Evolutionary conservation across 2,329 filamentous ascomycete genomes (phyloP).

Genomic region (Aspergillus pseudotamarii): DNA sequence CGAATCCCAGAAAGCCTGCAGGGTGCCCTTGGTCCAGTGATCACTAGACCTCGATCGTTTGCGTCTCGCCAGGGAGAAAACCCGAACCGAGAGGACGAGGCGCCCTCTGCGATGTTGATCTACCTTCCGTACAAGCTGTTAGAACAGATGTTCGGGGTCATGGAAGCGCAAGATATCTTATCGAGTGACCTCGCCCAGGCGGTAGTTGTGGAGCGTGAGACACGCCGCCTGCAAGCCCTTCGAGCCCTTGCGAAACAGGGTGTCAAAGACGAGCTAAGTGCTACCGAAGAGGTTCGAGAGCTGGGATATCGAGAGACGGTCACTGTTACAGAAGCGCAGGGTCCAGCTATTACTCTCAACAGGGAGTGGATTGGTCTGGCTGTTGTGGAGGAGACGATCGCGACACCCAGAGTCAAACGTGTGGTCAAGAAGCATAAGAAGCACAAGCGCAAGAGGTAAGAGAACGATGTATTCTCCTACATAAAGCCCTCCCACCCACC

Average conservation of each 20-base stretch:
- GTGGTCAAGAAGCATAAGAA: neutral
- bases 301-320: slow-evolving; percentile 28
- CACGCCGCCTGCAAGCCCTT: slow-evolving; percentile 29
- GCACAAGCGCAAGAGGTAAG: neutral
- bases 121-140: slow-evolving; percentile 31
- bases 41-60: slow-evolving; percentile 24
- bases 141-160: slow-evolving; percentile 20
- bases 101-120: slow-evolving; percentile 32
- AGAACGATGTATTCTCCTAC: neutral
- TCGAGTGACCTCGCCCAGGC: slow-evolving; percentile 18
- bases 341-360: slow-evolving; percentile 6
- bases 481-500: neutral
- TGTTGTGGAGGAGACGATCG: neutral
- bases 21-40: slow-evolving; percentile 10
- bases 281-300: slow-evolving; percentile 14
- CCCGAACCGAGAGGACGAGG: slow-evolving; percentile 18
- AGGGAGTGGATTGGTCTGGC: slow-evolving; percentile 23
- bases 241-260: slow-evolving; percentile 5
- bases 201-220: slow-evolving; percentile 33
- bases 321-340: slow-evolving; percentile 5
- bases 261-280: neutral
- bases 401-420: neutral
- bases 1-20: slow-evolving; percentile 28
- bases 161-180: slow-evolving; percentile 21
- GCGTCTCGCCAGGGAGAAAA: slow-evolving; percentile 15